These are phyloP conservation scores for Jacaranda copaia DNA, from an alignment of 257 asterid species.

Conservation along the genomic window DNA sequence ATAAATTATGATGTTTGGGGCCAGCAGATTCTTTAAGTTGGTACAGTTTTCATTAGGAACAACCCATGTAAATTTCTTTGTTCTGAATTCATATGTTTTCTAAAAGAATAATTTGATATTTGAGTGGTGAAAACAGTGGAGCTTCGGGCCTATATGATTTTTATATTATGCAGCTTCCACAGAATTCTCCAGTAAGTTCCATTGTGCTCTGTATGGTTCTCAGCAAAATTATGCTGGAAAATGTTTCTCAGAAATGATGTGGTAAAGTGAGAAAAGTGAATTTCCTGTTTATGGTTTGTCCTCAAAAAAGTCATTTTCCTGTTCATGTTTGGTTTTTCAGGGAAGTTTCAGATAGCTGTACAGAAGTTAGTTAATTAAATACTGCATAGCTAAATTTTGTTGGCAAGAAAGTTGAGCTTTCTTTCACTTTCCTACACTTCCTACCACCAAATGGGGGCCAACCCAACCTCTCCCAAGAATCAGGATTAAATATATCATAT, in stretches of 20 bases:
- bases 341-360: background rate
- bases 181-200: slow-evolving; percentile 1
- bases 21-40: background rate
- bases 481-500: background rate
- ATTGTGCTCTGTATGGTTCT: slow-evolving; percentile 23
- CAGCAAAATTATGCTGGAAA: background rate
- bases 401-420: background rate
- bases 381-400: background rate
- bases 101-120: background rate
- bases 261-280: background rate
- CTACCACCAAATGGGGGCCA: background rate
- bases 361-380: slow-evolving; percentile 16
- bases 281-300: slow-evolving; percentile 6
- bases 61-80: background rate
- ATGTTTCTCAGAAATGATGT: background rate
- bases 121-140: slow-evolving; percentile 15
- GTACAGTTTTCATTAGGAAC: background rate
- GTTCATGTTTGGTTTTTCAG: slow-evolving; percentile 5
- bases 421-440: slow-evolving; percentile 1
- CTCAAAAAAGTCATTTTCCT: slow-evolving; percentile 4
- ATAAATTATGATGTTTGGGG: background rate
- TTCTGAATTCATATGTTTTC: slow-evolving; percentile 3
- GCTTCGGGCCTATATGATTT: background rate
- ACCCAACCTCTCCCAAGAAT: background rate
- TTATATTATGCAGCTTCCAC: background rate